Base-by-base conservation (phyloP, 176 grass and related monocot genomes). In the Eleusine coracana region DNA sequence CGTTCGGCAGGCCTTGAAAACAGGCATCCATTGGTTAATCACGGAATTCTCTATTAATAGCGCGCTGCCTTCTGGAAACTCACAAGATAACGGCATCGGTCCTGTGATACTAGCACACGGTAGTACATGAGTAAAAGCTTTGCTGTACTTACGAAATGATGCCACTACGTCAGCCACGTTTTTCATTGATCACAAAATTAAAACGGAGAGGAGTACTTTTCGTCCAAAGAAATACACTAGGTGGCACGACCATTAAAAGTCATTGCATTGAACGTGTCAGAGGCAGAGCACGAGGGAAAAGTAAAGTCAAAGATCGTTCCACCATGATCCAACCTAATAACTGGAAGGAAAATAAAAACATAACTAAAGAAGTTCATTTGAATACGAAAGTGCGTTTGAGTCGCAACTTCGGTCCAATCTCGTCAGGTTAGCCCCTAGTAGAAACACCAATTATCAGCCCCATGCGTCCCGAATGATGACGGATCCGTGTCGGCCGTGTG, bases 21-120 rank as follows among this genome's bases (percentile, higher is more conserved):
- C 73, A 64, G 83, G 78, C 10, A 66, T 37, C 5, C 45, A 66
- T 73, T 86, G 38, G 78, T 9, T 89, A 86, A 89, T 86, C 66
- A 72, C 15, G 38, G 77, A 71, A 49, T 21, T 49, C 39, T 11
- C 78, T 82, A 86, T 82, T 73, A 68, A 86, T 86, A 73, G 73
- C 10, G 6, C 13, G 31, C 31, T 14, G 2, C 38, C 9, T n/a
- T 56, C 8, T 52, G 23, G 4, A 54, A 68, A 52, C 3, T 13
- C 41, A 20, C 15, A 66, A 49, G 14, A 31, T 15, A 37, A 60
- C 28, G 64, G 13, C 27, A 38, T 45, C 52, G 10, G 60, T 61
- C 10, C 70, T 84, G 17, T 66, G 16, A 75, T 6, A 31, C 1
- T 46, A 56, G 17, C 52, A 56, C 1, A 7, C 52, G 7, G 44